phyloP scores from a whole-genome alignment of 2,329 filamentous ascomycete species.

The Aureobasidium uvarum region DNA sequence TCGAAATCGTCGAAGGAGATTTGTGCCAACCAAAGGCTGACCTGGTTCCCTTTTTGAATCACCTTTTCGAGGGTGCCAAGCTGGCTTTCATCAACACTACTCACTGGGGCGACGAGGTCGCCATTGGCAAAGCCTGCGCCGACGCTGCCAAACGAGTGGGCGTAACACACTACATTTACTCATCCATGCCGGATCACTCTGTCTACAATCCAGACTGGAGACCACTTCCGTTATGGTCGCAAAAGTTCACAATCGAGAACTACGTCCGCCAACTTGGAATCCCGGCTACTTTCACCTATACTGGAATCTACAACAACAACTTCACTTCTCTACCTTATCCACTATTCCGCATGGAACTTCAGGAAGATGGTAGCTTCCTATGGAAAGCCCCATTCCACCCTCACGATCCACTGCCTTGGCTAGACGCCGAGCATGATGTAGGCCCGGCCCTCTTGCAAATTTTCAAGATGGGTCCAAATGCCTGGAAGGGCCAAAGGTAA shows the following conservation, averaged over 20 bases:
- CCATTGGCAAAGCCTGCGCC: slow-evolving; percentile 82
- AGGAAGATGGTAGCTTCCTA: slow-evolving; percentile 77
- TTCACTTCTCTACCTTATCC: slow-evolving; percentile 92
- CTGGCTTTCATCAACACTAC: slow-evolving; percentile 98
- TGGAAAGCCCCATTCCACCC: slow-evolving; percentile 96
- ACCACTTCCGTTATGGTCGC: slow-evolving; percentile 83
- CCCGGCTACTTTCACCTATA: slow-evolving; percentile 89
- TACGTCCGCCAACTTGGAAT: slow-evolving; percentile 81
- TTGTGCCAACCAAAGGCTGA: slow-evolving; percentile 48
- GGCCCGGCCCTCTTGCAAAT: slow-evolving; percentile 89
- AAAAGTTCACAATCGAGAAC: slow-evolving; percentile 89
- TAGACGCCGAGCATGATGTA: slow-evolving; percentile 95
- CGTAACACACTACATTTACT: slow-evolving; percentile 91
- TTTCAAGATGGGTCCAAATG: slow-evolving; percentile 85
- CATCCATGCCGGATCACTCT: slow-evolving; percentile 93
- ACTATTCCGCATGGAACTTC: slow-evolving; percentile 90
- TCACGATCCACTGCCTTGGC: slow-evolving; percentile 84
- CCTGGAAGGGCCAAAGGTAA: slow-evolving; percentile 75
- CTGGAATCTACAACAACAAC: slow-evolving; percentile 98
- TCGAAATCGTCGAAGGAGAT: slow-evolving; percentile 68
- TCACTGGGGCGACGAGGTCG: slow-evolving; percentile 91
- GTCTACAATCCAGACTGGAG: slow-evolving; percentile 75
- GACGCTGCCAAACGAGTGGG: slow-evolving; percentile 83
- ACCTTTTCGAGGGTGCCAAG: slow-evolving; percentile 71
- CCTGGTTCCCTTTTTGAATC: slow-evolving; percentile 33